Evolutionary conservation across 2,329 filamentous ascomycete genomes (phyloP).

Genomic region (Clonostachys rhizophaga): DNA sequence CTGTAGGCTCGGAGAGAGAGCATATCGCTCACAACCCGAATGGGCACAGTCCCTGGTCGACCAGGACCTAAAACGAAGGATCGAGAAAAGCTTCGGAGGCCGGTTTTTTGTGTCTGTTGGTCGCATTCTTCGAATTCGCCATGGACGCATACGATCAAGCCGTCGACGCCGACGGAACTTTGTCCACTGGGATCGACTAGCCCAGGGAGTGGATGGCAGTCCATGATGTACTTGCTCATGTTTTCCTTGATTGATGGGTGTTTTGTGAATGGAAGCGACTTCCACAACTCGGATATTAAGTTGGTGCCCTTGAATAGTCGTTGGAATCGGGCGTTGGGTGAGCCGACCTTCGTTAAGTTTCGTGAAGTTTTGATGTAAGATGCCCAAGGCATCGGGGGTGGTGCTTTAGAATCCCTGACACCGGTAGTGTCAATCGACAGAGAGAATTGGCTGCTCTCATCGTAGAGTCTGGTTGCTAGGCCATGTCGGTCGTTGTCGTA

Average conservation of each 20-base stretch:
- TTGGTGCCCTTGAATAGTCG: constrained; percentile 62
- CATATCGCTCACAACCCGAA: constrained; percentile 78
- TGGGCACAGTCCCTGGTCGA: constrained; percentile 52
- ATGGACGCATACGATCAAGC: constrained; percentile 74
- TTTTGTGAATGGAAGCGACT: constrained; percentile 63
- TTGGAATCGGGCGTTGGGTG: constrained; percentile 53
- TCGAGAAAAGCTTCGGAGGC: constrained; percentile 76
- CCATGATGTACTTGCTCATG: constrained; percentile 72
- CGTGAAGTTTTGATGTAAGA: constrained; percentile 73
- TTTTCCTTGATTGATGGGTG: constrained; percentile 69
- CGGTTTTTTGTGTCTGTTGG: constrained; percentile 44
- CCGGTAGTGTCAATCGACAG: constrained; percentile 62
- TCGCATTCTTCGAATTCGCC: constrained; percentile 79
- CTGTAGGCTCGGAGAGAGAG: constrained; percentile 66
- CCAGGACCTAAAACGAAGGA: constrained; percentile 77
- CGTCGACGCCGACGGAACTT: constrained; percentile 64
- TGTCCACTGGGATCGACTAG: constrained; percentile 66
- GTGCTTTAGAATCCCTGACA: constrained; percentile 41
- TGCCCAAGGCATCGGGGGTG: constrained; percentile 57
- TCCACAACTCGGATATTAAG: constrained; percentile 65
- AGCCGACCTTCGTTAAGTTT: constrained; percentile 68
- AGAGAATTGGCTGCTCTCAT: constrained; percentile 71
- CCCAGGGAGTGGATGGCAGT: constrained; percentile 70
- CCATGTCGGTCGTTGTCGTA: constrained; percentile 69
- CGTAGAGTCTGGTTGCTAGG: constrained; percentile 67